Percentiles rank a stretch among this genome's conserved stretches.
Conservation (phyloP, 2,329 filamentous ascomycete genomes). For the Fusarium protoensiforme region DNA sequence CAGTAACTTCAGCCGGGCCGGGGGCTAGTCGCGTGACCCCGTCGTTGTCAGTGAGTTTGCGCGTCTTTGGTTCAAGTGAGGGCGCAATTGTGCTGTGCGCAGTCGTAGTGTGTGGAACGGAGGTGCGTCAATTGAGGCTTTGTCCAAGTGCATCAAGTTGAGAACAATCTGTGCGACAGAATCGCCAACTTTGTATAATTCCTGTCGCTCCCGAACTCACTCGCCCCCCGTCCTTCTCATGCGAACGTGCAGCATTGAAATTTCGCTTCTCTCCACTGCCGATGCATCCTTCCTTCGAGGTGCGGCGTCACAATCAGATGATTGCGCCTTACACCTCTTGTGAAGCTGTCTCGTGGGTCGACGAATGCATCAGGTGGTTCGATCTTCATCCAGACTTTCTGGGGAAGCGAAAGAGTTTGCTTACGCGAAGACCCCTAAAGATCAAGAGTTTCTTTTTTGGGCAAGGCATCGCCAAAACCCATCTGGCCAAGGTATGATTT, state of each 20-base stretch:
- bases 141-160: conserved; percentile 10
- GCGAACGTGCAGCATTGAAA: conserved; percentile 26
- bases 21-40: conserved; percentile 24
- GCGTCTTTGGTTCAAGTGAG: conserved; percentile 3
- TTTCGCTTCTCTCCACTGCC: conserved; percentile 11
- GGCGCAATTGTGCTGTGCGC: conserved; percentile 7
- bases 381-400: conserved; percentile 40
- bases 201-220: conserved; percentile 16
- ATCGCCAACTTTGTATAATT: conserved; percentile 35
- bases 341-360: conserved; percentile 36
- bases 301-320: conserved; percentile 40
- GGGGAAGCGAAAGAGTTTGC: conserved; percentile 33
- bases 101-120: conserved; percentile 28
- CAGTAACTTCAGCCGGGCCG: conserved; percentile 5
- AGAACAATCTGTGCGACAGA: conserved; percentile 9
- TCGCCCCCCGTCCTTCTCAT: conserved; percentile 23
- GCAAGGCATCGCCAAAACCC: conserved; percentile 25
- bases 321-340: conserved; percentile 21
- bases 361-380: conserved; percentile 41
- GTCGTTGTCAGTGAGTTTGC: conserved; percentile 14
- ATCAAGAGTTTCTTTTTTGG: conserved; percentile 30
- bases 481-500: conserved; percentile 12
- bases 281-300: conserved; percentile 16
- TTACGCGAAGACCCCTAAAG: conserved; percentile 21
- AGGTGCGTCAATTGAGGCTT: conserved; percentile 23